phyloP scores from a whole-genome alignment of 2,329 filamentous ascomycete genomes.

The Aspergillus hortae region DNA sequence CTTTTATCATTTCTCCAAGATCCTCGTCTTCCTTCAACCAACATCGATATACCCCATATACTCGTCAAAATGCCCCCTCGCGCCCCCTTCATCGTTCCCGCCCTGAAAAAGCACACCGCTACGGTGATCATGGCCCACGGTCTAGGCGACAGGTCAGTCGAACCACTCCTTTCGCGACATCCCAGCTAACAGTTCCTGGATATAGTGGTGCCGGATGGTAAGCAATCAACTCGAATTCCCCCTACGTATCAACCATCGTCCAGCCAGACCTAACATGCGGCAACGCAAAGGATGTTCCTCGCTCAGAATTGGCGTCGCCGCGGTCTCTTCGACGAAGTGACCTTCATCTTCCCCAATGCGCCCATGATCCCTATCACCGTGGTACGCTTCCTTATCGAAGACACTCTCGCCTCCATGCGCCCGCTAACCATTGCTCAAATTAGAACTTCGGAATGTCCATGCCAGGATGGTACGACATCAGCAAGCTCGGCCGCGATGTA shows the following conservation, averaged over 20 bases:
- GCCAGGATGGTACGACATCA: constrained; percentile 63
- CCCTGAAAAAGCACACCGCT: constrained; percentile 79
- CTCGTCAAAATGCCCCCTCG: constrained; percentile 39
- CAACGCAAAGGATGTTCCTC: constrained; percentile 57
- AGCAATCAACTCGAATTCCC: constrained; percentile 2
- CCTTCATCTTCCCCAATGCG: constrained; percentile 92
- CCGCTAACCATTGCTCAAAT: not conserved
- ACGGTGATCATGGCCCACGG: constrained; percentile 95
- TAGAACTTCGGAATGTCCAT: constrained; percentile 74
- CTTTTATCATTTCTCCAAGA: not conserved
- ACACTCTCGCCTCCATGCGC: not conserved
- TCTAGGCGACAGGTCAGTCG: constrained; percentile 73
- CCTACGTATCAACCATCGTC: not conserved
- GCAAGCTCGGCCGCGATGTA: constrained; percentile 42
- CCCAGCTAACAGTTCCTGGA: constrained; percentile 6
- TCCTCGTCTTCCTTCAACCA: not conserved
- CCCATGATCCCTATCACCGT: constrained; percentile 81
- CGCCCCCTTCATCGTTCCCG: constrained; percentile 69
- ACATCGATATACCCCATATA: not conserved
- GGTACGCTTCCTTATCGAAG: constrained; percentile 41
- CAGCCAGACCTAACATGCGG: not conserved
- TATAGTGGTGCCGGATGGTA: constrained; percentile 49
- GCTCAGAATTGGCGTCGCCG: constrained; percentile 84
- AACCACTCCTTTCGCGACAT: not conserved
- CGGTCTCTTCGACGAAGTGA: constrained; percentile 79